These are phyloP conservation scores for Calendula officinalis DNA, from an alignment of 129 eudicot species.

Conservation along the genomic window DNA sequence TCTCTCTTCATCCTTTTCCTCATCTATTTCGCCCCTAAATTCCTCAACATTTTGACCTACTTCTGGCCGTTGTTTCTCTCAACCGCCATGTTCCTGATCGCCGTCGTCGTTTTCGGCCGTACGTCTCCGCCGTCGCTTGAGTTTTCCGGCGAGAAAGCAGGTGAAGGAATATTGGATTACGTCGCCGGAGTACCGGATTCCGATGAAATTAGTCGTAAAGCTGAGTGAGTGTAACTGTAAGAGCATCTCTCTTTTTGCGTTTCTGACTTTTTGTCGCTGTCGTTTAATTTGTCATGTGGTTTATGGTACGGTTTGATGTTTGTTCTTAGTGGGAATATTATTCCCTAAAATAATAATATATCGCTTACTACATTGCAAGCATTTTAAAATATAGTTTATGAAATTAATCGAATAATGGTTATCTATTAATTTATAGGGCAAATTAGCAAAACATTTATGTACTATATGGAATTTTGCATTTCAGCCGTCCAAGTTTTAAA, in stretches of 20 bases:
- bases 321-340: conserved; percentile 4
- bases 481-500: too few species aligned
- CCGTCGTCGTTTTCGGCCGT: conserved; percentile 52
- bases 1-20: conserved; percentile 19
- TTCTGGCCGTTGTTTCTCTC: conserved; percentile 70
- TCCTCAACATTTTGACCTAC: conserved; percentile 54
- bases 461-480: too few species aligned
- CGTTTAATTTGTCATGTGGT: conserved; percentile 6
- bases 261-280: neutral
- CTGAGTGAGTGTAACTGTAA: neutral
- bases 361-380: too few species aligned
- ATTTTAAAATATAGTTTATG: too few species aligned
- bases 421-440: too few species aligned
- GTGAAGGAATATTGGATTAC: conserved; percentile 67
- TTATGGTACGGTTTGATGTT: conserved; percentile 2
- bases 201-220: neutral
- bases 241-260: too few species aligned
- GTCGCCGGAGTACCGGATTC: conserved; percentile 47
- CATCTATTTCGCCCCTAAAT: conserved; percentile 49
- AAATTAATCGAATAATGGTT: too few species aligned
- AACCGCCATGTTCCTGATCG: conserved; percentile 62
- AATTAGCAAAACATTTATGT: too few species aligned
- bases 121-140: conserved; percentile 51
- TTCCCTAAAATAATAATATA: neutral
- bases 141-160: conserved; percentile 54